These are phyloP conservation scores for Neodidymelliopsis sp. DNA, from an alignment of 2,329 filamentous ascomycete species.

Conservation along the genomic window DNA sequence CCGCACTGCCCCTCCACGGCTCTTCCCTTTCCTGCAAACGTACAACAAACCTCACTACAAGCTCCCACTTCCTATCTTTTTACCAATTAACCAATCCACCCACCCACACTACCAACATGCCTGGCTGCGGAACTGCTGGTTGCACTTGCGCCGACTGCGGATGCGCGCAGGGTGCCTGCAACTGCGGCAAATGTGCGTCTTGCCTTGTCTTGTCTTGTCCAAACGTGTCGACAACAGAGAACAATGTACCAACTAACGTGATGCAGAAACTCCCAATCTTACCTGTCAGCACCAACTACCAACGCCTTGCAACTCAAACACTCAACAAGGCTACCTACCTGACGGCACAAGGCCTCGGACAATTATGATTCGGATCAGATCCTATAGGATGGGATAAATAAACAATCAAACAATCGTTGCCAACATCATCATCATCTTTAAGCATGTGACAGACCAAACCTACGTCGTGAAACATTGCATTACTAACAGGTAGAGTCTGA, in stretches of 20 bases:
- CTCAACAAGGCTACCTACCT: slow-evolving; percentile 4
- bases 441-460: too few species aligned
- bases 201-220: too few species aligned
- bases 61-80: slow-evolving; percentile 5
- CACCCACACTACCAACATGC: slow-evolving; percentile 36
- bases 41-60: too few species aligned
- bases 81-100: slow-evolving; percentile 12
- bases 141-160: slow-evolving; percentile 47
- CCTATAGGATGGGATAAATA: slow-evolving; percentile 1
- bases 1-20: slow-evolving; percentile 10
- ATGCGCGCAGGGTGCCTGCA: slow-evolving; percentile 43
- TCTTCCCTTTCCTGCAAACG: slow-evolving; percentile 5
- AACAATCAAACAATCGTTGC: slow-evolving; percentile 13
- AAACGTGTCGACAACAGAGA: too few species aligned
- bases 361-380: not conserved
- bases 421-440: too few species aligned
- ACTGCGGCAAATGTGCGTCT: slow-evolving; percentile 32
- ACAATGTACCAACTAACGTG: slow-evolving; percentile 5
- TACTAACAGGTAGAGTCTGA: slow-evolving; percentile 1
- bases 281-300: not conserved
- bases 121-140: slow-evolving; percentile 45
- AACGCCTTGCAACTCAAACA: slow-evolving; percentile 1
- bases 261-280: slow-evolving; percentile 3
- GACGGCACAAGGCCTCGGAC: slow-evolving; percentile 5
- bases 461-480: slow-evolving; percentile 8